Percentiles rank a stretch among this genome's conserved stretches.
phyloP scores from a whole-genome alignment of 768 basidiomycete genomes.

The Podaxis pistillaris region DNA sequence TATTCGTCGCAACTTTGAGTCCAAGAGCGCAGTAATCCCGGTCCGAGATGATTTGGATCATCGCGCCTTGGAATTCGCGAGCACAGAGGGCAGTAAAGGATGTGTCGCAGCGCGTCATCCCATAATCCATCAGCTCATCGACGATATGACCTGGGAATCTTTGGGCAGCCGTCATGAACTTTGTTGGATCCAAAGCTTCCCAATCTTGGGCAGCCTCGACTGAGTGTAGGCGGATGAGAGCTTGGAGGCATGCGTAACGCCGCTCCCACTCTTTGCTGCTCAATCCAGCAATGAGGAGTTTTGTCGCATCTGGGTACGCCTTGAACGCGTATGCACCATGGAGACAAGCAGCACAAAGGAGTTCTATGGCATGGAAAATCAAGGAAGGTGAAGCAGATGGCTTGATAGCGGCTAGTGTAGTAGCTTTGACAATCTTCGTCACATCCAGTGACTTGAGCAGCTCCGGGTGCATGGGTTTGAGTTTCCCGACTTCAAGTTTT shows the following conservation, averaged over 20 bases:
- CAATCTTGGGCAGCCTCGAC: constrained; percentile 18
- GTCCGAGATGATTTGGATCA: constrained; percentile 48
- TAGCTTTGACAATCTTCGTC: constrained; percentile 39
- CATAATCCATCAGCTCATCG: constrained; percentile 23
- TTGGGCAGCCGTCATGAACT: constrained; percentile 40
- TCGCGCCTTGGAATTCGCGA: constrained; percentile 48
- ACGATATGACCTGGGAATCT: constrained; percentile 44
- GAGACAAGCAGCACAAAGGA: constrained; percentile 42
- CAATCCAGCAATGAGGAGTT: constrained; percentile 55
- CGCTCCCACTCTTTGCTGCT: constrained; percentile 53
- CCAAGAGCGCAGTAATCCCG: constrained; percentile 41
- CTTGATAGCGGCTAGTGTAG: constrained; percentile 41
- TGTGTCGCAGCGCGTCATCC: constrained; percentile 15
- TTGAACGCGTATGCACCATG: constrained; percentile 45
- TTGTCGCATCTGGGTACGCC: constrained; percentile 39
- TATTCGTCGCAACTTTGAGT: constrained; percentile 43
- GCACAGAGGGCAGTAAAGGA: constrained; percentile 39
- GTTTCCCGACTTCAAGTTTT: constrained; percentile 16
- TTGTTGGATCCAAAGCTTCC: constrained; percentile 40
- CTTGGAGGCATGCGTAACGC: constrained; percentile 51
- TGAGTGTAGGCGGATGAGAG: constrained; percentile 49
- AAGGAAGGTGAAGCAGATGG: constrained; percentile 40
- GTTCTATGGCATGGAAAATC: constrained; percentile 50
- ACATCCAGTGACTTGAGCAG: constrained; percentile 42
- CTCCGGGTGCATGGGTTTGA: constrained; percentile 35